Evolutionary conservation across 1,139 yeast species (phyloP).

Genomic region (Diutina scorzettiae): DNA sequence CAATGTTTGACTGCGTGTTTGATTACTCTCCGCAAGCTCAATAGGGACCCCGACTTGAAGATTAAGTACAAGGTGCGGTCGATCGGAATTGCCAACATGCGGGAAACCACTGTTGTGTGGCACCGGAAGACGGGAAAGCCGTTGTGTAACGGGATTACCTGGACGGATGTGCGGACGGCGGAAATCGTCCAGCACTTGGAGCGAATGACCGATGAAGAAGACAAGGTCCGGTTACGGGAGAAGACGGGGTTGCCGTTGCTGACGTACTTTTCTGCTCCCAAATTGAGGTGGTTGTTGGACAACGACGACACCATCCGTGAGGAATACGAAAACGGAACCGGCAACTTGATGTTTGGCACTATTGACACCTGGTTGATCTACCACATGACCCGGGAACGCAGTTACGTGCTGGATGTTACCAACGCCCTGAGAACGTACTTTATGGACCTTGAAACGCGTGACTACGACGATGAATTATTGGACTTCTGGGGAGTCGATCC

Average conservation of each 20-base stretch:
- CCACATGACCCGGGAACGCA: slow-evolving; percentile 62
- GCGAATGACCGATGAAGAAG: slow-evolving; percentile 45
- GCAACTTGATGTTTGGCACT: slow-evolving; percentile 79
- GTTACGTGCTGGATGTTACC: slow-evolving; percentile 76
- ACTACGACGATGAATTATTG: slow-evolving; percentile 68
- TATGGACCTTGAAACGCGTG: slow-evolving; percentile 67
- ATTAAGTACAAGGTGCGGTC: slow-evolving; percentile 44
- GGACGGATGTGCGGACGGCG: slow-evolving; percentile 90
- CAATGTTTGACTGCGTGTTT: slow-evolving; percentile 62
- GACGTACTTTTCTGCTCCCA: slow-evolving; percentile 86
- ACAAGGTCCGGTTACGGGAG: slow-evolving; percentile 44
- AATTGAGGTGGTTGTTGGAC: slow-evolving; percentile 82
- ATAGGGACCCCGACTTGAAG: slow-evolving; percentile 38
- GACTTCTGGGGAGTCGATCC: slow-evolving; percentile 74
- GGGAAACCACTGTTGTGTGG: slow-evolving; percentile 93
- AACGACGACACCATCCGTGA: slow-evolving; percentile 59
- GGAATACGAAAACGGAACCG: slow-evolving; percentile 64
- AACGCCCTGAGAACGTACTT: slow-evolving; percentile 89
- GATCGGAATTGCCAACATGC: slow-evolving; percentile 88
- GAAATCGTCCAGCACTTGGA: slow-evolving; percentile 59
- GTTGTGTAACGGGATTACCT: slow-evolving; percentile 78
- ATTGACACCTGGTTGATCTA: slow-evolving; percentile 91
- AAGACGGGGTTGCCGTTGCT: slow-evolving; percentile 81
- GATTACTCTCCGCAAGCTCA: slow-evolving; percentile 43
- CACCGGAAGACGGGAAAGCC: slow-evolving; percentile 75